phyloP scores from a whole-genome alignment of 805 yeast genomes.

The Komagataella kurtzmanii region DNA sequence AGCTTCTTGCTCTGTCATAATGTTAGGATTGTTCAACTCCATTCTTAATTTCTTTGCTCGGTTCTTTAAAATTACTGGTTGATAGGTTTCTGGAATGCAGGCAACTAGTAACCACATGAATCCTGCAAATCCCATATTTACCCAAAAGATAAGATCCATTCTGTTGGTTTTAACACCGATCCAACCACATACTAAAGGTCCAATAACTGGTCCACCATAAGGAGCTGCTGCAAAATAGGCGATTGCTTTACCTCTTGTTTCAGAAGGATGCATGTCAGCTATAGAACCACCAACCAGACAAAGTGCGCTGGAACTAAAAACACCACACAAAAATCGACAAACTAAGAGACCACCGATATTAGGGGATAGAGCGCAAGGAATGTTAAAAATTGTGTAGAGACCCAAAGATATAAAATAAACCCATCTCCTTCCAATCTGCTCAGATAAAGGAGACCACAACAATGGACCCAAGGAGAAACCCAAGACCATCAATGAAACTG shows the following conservation, averaged over 20 bases:
- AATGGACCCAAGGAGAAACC: constrained; percentile 85
- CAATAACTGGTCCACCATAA: constrained; percentile 84
- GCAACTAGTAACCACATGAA: constrained; percentile 57
- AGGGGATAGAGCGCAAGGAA: constrained; percentile 77
- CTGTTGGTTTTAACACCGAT: constrained; percentile 58
- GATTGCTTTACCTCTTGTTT: constrained; percentile 77
- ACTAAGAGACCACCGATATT: constrained; percentile 72
- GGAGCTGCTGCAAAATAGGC: constrained; percentile 90
- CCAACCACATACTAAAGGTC: constrained; percentile 83
- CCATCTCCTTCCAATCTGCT: constrained; percentile 74
- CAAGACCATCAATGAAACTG: constrained; percentile 78
- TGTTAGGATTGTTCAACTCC: constrained; percentile 70
- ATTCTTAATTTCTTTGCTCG: constrained; percentile 57
- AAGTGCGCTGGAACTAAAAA: constrained; percentile 70
- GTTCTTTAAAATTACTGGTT: constrained; percentile 62
- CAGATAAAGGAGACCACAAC: constrained; percentile 82
- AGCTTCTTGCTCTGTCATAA: constrained; percentile 91
- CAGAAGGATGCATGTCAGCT: constrained; percentile 77
- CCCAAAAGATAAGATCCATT: constrained; percentile 72
- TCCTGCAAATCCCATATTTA: constrained; percentile 86
- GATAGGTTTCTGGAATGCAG: constrained; percentile 79
- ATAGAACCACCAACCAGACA: constrained; percentile 85
- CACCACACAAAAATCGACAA: constrained; percentile 81
- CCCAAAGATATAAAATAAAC: constrained; percentile 69
- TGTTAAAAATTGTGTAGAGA: constrained; percentile 66